Evolutionary conservation across 176 grass and related monocot genomes (phyloP).

Genomic region (Hsuehochloa calcarea): DNA sequence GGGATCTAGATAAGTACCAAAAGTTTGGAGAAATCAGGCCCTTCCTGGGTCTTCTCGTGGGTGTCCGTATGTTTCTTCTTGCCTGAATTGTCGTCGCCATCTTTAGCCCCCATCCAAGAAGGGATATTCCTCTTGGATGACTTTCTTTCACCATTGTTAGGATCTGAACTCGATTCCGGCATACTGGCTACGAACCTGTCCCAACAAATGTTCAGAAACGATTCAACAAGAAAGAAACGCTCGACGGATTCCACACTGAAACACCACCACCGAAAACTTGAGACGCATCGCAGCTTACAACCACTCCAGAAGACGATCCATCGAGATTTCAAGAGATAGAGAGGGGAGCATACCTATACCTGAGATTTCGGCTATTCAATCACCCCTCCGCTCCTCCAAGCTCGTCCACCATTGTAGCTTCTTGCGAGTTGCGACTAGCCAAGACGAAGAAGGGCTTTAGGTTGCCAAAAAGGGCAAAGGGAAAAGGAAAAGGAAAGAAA

Average conservation of each 20-base stretch:
- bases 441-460: background rate
- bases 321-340: background rate
- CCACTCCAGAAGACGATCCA: background rate
- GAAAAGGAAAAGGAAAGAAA: too few species aligned
- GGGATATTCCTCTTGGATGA: conserved; percentile 59
- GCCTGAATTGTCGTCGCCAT: conserved; percentile 32
- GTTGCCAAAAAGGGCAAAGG: background rate
- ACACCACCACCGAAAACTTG: background rate
- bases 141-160: background rate
- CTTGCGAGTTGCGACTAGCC: background rate
- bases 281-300: background rate
- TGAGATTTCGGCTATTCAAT: background rate
- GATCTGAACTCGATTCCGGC: conserved; percentile 45
- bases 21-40: conserved; percentile 59
- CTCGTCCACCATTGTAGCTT: background rate
- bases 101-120: conserved; percentile 54
- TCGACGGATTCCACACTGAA: background rate
- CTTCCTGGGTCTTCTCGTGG: conserved; percentile 22
- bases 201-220: conserved; percentile 1
- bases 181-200: conserved; percentile 24
- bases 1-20: conserved; percentile 39
- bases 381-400: background rate
- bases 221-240: background rate
- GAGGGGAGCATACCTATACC: background rate
- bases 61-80: conserved; percentile 56